These are phyloP conservation scores for Nakazawaea ernobii DNA, from an alignment of 805 yeast species.

Conservation along the genomic window DNA sequence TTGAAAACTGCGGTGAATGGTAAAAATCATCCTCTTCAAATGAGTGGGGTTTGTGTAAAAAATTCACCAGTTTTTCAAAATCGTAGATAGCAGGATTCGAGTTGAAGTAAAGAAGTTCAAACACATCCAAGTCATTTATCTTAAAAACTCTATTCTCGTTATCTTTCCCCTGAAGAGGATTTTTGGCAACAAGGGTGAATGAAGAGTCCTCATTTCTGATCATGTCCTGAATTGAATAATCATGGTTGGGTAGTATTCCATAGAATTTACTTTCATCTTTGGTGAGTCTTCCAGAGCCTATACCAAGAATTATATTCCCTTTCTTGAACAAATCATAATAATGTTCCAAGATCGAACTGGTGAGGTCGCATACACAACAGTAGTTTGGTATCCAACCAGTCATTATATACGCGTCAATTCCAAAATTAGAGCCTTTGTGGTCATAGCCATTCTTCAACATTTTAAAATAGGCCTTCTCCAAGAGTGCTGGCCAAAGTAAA, in stretches of 20 bases:
- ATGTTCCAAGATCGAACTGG: constrained; percentile 23
- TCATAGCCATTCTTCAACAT: constrained; percentile 46
- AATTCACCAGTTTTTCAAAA: constrained; percentile 19
- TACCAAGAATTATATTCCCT: constrained; percentile 44
- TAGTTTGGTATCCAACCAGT: constrained; percentile 75
- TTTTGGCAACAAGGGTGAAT: constrained; percentile 28
- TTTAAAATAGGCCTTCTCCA: constrained; percentile 72
- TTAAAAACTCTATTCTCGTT: constrained; percentile 18
- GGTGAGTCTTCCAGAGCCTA: constrained; percentile 59
- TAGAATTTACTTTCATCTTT: constrained; percentile 25
- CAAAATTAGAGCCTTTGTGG: constrained; percentile 73
- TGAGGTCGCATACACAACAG: constrained; percentile 27
- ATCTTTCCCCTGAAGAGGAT: constrained; percentile 35
- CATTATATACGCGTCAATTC: constrained; percentile 57
- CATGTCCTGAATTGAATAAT: constrained; percentile 54
- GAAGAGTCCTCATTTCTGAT: constrained; percentile 14
- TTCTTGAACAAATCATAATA: constrained; percentile 24
- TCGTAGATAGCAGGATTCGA: constrained; percentile 46
- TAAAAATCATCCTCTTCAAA: constrained; percentile 15
- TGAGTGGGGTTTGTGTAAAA: constrained; percentile 17
- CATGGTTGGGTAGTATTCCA: constrained; percentile 55
- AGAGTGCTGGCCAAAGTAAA: constrained; percentile 60
- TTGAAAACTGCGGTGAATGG: constrained; percentile 37
- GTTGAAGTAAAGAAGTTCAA: constrained; percentile 53
- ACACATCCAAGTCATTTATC: constrained; percentile 30